Base-by-base conservation (phyloP, 495 filamentous ascomycete genomes). In the Daldinia vernicosa region DNA sequence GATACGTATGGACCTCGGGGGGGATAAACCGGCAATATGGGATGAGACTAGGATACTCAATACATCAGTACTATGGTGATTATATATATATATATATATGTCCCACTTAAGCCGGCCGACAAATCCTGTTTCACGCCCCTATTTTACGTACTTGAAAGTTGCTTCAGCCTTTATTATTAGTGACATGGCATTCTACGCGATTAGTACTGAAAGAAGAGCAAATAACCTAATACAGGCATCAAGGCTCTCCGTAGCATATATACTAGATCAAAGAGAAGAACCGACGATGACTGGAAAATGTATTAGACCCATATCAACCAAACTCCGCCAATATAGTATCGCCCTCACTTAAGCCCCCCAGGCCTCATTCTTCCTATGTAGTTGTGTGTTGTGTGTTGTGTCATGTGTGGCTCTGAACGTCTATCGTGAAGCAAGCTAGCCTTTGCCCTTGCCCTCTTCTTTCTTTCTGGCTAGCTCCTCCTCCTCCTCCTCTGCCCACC, bases 41-140 rank as follows among this genome's bases (percentile, higher is more conserved):
- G 75, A 77, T 28, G 70, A 76, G 40, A 70, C 67, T 30, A 74
- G 76, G 40, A 69, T 78, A 40, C 76, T 87, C 6, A 78, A 86
- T 70, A 76, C 78, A 32, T 80, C 83, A 27, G 74, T 84, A 43
- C 69, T 89, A 40, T 87, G 84, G 86, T 88, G 74, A 78, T 43
- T 45, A 50, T 32, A n/a, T 39, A 55, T 11, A 14, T n/a, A 11
- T 55, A 37, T 6, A 26, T 57, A 57, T 15, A 57, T 40, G 24
- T 39, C 26, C 32, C 54, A 35, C 54, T 24, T 24, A 24, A 57
- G 4, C 54, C 0, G 40, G 4, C 6, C 17, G 1, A 12, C 3
- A 8, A 8, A 19, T 17, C 50, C 15, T 24, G n/a, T 57, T 37
- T 24, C 19, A 26, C 17, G 19, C 9, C 30, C 19, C 30, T 57